Base-by-base conservation (phyloP, 2,329 filamentous ascomycete species). In the Ceratocystis alfenasii region DNA sequence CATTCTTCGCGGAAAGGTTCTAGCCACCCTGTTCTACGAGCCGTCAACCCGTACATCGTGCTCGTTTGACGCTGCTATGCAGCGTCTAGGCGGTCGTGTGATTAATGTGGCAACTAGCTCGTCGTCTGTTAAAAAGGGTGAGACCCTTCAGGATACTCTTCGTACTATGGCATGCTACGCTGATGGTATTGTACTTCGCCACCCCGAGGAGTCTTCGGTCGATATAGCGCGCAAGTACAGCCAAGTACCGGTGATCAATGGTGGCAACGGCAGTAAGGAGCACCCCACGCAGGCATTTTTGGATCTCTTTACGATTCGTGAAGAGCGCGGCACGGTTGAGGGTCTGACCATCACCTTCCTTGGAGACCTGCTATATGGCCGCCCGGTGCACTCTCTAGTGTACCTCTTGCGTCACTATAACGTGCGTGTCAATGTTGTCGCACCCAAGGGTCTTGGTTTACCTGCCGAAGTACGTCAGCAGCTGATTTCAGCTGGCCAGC, bases 51-150 rank as follows among this genome's bases (percentile, higher is more conserved):
- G 94, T 65, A 99, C 94, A 4, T 96, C 93, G 12, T 86, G 89
- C 46, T 99, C 94, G 2, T 99, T 99, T 72, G 94, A 99, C 74
- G 89, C 93, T 66, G 94, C 94, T 53, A 99, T 99, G 94, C 95
- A 99, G 80, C 88, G 95, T 64, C 87, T 99, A 4, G 94, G 94
- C 70, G 94, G 94, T 61, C 84, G 90, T 62, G 93, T 88, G 2
- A 83, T 99, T 65, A 81, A 87, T 64, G 87, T 97, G 73, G 81
- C 90, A 50, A 95, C 93, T 2, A 83, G 86, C 5, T 85, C 89
- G 71, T 96, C 93, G 1, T 95, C 90, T 15, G 92, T 92, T 3
- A 84, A 92, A 76, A 99, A 99, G 82, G 94, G 94, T 53, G 94
- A 99, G 79, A 87, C 87, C 3, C 83, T 99, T 20, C 90, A 94